A percentile compares a stretch with the other conserved stretches of the same genome.
Evolutionary conservation across 2,329 filamentous ascomycete species (phyloP).

Genomic region (Parastagonospora nodorum): DNA sequence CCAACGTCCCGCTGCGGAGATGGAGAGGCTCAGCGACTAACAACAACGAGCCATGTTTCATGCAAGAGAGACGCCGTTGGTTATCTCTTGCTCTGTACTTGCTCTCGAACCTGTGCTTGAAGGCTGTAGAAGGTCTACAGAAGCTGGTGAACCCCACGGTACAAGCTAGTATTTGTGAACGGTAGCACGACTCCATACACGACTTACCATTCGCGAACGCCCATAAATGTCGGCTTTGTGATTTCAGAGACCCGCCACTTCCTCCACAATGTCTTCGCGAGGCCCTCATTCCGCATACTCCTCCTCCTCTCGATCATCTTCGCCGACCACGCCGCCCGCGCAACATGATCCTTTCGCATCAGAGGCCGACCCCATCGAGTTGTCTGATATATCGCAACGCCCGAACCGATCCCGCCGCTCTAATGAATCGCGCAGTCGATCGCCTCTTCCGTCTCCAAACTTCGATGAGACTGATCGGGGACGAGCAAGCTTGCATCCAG

Average conservation of each 20-base stretch:
- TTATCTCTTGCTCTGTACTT: too few species aligned
- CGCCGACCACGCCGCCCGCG: slow-evolving; percentile 27
- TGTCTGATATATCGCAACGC: slow-evolving; percentile 24
- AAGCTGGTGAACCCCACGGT: too few species aligned
- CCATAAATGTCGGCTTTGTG: background rate
- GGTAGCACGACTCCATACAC: background rate
- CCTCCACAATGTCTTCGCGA: slow-evolving; percentile 30
- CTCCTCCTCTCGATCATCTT: slow-evolving; percentile 32
- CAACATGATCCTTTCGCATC: slow-evolving; percentile 35
- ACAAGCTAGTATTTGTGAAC: too few species aligned
- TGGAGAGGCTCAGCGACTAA: background rate
- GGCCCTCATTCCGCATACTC: slow-evolving; percentile 20
- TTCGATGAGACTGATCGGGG: slow-evolving; percentile 11
- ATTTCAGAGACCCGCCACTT: background rate
- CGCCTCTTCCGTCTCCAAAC: slow-evolving; percentile 6
- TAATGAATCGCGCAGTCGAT: slow-evolving; percentile 13
- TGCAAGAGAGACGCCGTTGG: background rate
- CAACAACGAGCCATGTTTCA: background rate
- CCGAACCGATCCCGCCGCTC: slow-evolving; percentile 12
- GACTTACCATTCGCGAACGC: background rate
- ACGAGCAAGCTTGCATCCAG: slow-evolving; percentile 17
- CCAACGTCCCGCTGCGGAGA: background rate
- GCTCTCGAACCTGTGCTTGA: too few species aligned
- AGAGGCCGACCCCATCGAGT: slow-evolving; percentile 35
- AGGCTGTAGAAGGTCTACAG: too few species aligned